These are phyloP conservation scores for Trametes cubensis DNA, from an alignment of 768 basidiomycete genomes.

Conservation along the genomic window DNA sequence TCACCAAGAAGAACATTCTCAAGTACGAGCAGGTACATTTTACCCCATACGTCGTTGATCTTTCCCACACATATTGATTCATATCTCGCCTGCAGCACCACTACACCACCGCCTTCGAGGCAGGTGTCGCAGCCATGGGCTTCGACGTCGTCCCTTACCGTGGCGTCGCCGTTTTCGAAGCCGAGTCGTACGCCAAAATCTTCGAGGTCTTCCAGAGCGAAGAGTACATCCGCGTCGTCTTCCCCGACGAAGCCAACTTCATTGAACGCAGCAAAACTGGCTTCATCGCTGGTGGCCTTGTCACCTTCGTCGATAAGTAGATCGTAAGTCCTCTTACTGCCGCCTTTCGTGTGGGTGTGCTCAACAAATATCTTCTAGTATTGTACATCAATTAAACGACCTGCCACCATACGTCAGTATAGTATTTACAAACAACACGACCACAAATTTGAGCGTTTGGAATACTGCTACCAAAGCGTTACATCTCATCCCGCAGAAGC, in stretches of 20 bases:
- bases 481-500: no score
- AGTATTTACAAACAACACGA: no score
- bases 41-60: no score
- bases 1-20: slow-evolving; percentile 17
- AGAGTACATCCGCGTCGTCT: slow-evolving; percentile 24
- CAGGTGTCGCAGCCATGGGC: slow-evolving; percentile 22
- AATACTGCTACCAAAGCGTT: no score
- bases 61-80: neutral
- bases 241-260: slow-evolving; percentile 25
- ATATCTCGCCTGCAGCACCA: slow-evolving; percentile 7
- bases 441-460: no score
- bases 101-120: slow-evolving; percentile 17
- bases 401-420: no score
- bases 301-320: slow-evolving; percentile 7
- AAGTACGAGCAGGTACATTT: slow-evolving; percentile 17
- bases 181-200: slow-evolving; percentile 38
- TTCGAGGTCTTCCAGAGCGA: slow-evolving; percentile 32
- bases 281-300: neutral
- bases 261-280: slow-evolving; percentile 22
- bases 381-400: no score
- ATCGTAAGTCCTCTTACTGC: neutral
- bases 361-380: no score
- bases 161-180: slow-evolving; percentile 38
- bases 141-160: slow-evolving; percentile 30
- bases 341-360: neutral